Evolutionary conservation across 139 green algal species (phyloP), one percentile per base, ranked within the genome.

Genomic region (Auxenochlorella pyrenoidosa): DNA sequence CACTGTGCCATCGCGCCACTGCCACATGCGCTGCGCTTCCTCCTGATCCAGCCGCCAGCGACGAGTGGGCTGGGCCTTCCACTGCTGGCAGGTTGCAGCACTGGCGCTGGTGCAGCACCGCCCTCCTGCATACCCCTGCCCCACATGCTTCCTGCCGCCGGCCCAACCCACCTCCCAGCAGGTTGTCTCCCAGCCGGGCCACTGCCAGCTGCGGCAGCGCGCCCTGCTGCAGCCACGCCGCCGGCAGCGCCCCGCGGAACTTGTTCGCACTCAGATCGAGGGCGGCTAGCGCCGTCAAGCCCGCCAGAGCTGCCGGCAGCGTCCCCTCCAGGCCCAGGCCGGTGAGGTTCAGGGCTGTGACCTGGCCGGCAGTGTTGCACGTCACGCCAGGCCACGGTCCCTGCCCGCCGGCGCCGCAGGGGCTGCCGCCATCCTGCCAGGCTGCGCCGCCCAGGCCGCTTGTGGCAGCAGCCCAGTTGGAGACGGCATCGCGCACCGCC

Each of bases 271-370:
- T 77, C 0, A 93, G 70, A 66, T 88, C 43, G 0, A 93, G 84
- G 6, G 41, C 30, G 16, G 76, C 0, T 34, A 94, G 65, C 28
- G 47, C 44, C 12, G 59, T 21, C 1, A 91, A 68, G 38, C 51
- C 63, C 6, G 77, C 26, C 44, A 92, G 40, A 47, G 85, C 44
- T 1, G 6, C 34, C 2, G 86, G 82, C 47, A 92, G 60, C 36
- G 88, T 78, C 43, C 80, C 86, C 30, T 36, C 22, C 84, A 88
- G 84, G 0, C 82, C 79, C 34, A 90, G 83, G 0, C 83, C 78
- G 13, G 32, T 65, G 12, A 86, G 43, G 13, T 51, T 19, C 32
- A 86, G 6, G 32, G 38, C 44, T 5, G 66, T 79, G 13, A 86
- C 82, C 44, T 36, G 21, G 19, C 65, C 65, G 21, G 5, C n/a